Conservation (phyloP, 1,139 yeast genomes). For the Scheffersomyces segobiensis region DNA sequence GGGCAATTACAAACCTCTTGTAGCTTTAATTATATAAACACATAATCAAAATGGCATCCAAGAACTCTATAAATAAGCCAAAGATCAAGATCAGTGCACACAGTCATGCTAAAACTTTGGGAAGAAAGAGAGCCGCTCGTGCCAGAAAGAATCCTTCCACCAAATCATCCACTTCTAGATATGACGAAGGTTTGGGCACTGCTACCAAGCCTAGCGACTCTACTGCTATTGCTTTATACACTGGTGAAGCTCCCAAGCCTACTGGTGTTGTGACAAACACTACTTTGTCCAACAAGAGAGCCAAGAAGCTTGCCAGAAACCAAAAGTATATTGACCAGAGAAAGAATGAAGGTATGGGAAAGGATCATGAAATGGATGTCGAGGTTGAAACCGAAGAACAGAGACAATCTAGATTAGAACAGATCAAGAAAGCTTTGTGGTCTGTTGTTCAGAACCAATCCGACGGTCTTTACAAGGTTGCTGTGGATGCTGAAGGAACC, state of each 20-base stretch:
- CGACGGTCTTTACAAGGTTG: constrained; percentile 41
- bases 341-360: constrained; percentile 45
- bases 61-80: constrained; percentile 78
- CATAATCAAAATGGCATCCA: constrained; percentile 61
- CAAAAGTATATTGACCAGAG: constrained; percentile 65
- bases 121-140: constrained; percentile 59
- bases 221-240: constrained; percentile 64
- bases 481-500: constrained; percentile 69
- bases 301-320: constrained; percentile 80
- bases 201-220: constrained; percentile 53
- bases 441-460: constrained; percentile 57
- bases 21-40: neutral
- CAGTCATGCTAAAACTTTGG: constrained; percentile 54
- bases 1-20: neutral
- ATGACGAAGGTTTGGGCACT: constrained; percentile 27
- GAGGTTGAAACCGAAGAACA: constrained; percentile 34
- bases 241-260: constrained; percentile 36
- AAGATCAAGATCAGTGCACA: constrained; percentile 59
- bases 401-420: constrained; percentile 38
- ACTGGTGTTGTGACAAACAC: constrained; percentile 54
- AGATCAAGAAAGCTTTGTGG: constrained; percentile 69
- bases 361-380: constrained; percentile 49
- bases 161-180: constrained; percentile 48
- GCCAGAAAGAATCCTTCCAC: constrained; percentile 43
- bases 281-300: constrained; percentile 76